Evolutionary conservation across 2,329 filamentous ascomycete species (phyloP).

Genomic region (Trichoderma semiorbis): DNA sequence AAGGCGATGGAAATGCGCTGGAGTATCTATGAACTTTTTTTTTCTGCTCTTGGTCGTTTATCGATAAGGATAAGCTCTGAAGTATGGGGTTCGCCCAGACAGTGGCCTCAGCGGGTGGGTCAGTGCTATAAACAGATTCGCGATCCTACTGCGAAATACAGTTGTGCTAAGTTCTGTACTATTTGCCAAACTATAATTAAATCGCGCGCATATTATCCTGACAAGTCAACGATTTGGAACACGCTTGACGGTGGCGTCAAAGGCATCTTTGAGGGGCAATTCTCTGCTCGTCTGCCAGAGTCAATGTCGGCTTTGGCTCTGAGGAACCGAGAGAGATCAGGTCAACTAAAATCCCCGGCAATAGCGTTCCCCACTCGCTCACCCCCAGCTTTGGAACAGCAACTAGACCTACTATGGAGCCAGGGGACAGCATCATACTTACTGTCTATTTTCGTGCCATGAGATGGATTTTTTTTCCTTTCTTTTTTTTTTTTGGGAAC

Average conservation of each 20-base stretch:
- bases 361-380: background rate
- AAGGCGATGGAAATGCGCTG: background rate
- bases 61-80: background rate
- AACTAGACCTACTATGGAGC: background rate
- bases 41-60: background rate
- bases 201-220: background rate
- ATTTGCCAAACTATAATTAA: background rate
- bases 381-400: background rate
- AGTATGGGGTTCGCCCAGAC: background rate
- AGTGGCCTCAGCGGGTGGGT: background rate
- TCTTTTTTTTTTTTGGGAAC: background rate
- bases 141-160: background rate
- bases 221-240: too few species aligned
- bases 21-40: background rate
- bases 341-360: background rate
- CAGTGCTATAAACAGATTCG: background rate
- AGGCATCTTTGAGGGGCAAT: background rate
- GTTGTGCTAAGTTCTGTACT: too few species aligned
- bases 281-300: background rate
- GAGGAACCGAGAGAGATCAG: background rate
- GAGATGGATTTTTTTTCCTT: background rate
- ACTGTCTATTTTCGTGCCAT: background rate
- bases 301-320: background rate
- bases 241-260: too few species aligned
- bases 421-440: background rate